A percentile compares a stretch with the other conserved stretches of the same genome.
Conservation (phyloP, 169 alveolate species). For the Sarcocystis neurona region DNA sequence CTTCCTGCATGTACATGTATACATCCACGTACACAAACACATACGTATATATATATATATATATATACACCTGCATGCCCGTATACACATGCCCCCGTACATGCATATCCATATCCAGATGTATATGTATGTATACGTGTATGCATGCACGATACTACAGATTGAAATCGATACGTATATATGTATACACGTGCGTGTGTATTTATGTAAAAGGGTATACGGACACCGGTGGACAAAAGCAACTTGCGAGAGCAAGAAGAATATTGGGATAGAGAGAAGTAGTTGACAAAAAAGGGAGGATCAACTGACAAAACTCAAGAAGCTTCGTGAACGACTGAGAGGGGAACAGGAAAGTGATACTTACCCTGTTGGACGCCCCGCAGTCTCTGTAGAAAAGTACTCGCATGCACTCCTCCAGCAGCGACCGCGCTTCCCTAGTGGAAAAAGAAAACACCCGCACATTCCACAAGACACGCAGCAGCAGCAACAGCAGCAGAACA, state of each 20-base stretch:
- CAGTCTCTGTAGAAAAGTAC: constrained; percentile 38
- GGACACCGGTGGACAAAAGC: neutral
- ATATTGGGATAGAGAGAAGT: neutral
- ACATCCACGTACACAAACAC: no score
- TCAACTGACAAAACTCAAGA: neutral
- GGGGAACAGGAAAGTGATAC: neutral
- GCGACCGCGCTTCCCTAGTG: constrained; percentile 29
- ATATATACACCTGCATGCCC: neutral
- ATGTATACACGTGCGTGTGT: neutral
- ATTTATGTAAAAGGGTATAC: neutral
- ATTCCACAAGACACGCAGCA: neutral
- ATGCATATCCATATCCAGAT: neutral
- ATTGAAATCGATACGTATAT: neutral
- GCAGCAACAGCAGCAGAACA: neutral
- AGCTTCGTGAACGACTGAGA: neutral
- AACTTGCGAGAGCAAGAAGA: neutral
- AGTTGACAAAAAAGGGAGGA: constrained; percentile 4
- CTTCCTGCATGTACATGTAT: no score
- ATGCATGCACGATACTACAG: neutral
- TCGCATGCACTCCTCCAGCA: constrained; percentile 57
- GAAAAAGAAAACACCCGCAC: no score
- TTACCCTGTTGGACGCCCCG: constrained; percentile 37
- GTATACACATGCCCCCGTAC: neutral
- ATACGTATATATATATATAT: no score
- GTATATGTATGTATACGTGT: neutral